phyloP scores from a whole-genome alignment of 73 alveolate genomes.

The Paramecium primaurelia region DNA sequence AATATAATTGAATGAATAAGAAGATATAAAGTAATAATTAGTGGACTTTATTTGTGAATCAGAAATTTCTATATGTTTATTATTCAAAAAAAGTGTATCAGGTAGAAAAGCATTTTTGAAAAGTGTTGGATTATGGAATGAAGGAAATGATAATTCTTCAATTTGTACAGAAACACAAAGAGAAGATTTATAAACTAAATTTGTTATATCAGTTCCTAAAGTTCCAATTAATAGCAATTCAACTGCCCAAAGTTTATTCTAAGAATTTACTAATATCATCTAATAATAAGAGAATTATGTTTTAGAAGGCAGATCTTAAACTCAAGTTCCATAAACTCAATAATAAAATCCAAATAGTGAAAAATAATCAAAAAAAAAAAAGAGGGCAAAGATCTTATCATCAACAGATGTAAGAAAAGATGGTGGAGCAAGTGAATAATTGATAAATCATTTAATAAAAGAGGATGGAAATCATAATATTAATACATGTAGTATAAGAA shows the following conservation, averaged over 20 bases:
- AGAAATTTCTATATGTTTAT: conserved; percentile 65
- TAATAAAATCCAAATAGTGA: neutral
- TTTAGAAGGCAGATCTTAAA: neutral
- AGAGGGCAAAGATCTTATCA: conserved; percentile 12
- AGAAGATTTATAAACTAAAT: neutral
- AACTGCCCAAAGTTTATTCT: neutral
- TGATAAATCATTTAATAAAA: neutral
- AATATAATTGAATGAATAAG: neutral
- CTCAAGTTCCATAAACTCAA: neutral
- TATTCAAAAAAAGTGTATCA: conserved; percentile 61
- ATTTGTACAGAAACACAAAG: neutral
- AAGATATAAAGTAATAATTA: conserved; percentile 20
- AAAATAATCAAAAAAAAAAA: neutral
- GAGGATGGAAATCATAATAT: conserved; percentile 17
- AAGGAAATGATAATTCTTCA: neutral
- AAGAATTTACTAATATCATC: neutral
- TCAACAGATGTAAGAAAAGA: conserved; percentile 33
- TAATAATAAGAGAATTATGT: neutral
- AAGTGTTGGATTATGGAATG: conserved; percentile 59
- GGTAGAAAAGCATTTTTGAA: conserved; percentile 68
- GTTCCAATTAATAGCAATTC: neutral
- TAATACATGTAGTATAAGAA: conserved; percentile 61
- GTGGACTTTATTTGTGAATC: conserved; percentile 44
- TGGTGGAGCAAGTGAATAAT: conserved; percentile 43
- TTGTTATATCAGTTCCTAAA: neutral